These are phyloP conservation scores for Pseudogymnoascus sp. DNA, from an alignment of 2,329 filamentous ascomycete genomes.

Conservation along the genomic window DNA sequence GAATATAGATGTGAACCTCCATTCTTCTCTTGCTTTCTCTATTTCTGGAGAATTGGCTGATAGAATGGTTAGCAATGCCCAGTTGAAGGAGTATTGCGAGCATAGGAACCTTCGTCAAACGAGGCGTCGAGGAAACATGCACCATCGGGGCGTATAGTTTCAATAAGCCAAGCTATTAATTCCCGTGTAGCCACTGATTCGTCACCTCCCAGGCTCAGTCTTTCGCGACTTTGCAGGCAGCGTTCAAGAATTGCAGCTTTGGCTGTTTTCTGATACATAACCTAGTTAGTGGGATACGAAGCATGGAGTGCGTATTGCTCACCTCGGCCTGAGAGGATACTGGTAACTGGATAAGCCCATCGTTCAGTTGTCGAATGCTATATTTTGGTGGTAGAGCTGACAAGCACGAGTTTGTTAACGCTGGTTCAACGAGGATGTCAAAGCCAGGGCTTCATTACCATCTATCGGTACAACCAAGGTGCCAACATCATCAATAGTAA, in stretches of 20 bases:
- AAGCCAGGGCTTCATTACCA: not conserved
- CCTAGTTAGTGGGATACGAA: not conserved
- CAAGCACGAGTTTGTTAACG: not conserved
- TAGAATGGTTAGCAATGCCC: not conserved
- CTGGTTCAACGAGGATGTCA: not conserved
- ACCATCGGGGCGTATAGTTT: not conserved
- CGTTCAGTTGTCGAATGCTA: not conserved
- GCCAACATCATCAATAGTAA: not conserved
- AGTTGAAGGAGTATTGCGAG: not conserved
- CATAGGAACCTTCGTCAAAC: not conserved
- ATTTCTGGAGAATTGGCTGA: not conserved
- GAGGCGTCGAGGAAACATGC: slow-evolving; percentile 2
- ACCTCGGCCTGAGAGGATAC: not conserved
- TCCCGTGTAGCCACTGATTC: not conserved
- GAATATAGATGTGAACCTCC: slow-evolving; percentile 1
- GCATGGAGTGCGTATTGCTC: not conserved
- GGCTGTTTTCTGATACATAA: not conserved
- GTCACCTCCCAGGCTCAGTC: not conserved
- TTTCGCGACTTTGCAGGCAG: not conserved
- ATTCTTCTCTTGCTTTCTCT: not conserved
- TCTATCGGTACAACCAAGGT: not conserved
- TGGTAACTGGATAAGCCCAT: slow-evolving; percentile 1
- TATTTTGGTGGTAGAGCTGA: not conserved
- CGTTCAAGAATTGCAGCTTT: slow-evolving; percentile 4
- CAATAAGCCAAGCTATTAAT: not conserved